Conservation (phyloP, 1,284 basidiomycete genomes). For the Trametes polyzona region DNA sequence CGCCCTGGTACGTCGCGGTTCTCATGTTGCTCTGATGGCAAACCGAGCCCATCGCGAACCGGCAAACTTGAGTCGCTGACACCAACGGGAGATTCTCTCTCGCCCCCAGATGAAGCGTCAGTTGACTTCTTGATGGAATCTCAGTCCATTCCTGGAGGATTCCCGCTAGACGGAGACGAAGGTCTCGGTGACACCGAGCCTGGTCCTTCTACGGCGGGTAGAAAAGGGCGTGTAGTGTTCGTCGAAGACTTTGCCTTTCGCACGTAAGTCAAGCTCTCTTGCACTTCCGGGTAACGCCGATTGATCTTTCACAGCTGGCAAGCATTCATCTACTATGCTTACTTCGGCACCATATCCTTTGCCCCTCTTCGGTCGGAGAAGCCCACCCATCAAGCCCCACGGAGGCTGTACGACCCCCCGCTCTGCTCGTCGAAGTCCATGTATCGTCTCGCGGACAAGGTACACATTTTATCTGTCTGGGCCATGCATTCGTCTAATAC, state of each 20-base stretch:
- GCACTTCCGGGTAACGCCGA: neutral
- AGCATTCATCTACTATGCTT: conserved; percentile 19
- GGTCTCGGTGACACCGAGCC: neutral
- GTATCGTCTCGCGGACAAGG: conserved; percentile 28
- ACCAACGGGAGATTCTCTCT: too few relatives aligned
- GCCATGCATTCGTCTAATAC: neutral
- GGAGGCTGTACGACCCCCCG: neutral
- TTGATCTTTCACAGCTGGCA: conserved; percentile 8
- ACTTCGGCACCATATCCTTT: conserved; percentile 11
- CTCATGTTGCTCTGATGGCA: too few relatives aligned
- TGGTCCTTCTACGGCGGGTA: neutral
- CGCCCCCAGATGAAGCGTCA: too few relatives aligned
- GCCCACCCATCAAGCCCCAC: too few relatives aligned
- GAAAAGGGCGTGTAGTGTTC: neutral
- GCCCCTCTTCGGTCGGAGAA: conserved; percentile 11
- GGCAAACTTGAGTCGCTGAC: too few relatives aligned
- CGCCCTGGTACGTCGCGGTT: too few relatives aligned
- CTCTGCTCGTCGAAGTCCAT: conserved; percentile 29
- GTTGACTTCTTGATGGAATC: too few relatives aligned
- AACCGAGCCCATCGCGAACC: too few relatives aligned
- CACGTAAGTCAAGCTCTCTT: neutral
- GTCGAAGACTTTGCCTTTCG: neutral
- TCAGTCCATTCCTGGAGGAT: too few relatives aligned
- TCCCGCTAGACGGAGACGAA: too few relatives aligned
- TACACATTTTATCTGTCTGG: too few relatives aligned